Conservation (phyloP, 2,329 filamentous ascomycete genomes). For the Colletotrichum camelliae region DNA sequence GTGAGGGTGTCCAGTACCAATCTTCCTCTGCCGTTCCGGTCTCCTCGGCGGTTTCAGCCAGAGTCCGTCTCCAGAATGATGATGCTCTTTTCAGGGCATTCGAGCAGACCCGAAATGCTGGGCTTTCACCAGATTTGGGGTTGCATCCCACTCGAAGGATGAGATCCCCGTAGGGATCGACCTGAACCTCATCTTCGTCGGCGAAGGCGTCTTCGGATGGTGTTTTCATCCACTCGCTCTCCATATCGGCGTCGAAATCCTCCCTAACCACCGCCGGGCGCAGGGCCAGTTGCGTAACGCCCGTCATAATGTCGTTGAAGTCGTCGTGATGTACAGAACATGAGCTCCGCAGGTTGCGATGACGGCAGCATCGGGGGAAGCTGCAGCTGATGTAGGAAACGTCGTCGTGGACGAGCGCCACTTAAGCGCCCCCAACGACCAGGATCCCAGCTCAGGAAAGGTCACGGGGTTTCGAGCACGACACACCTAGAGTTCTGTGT, state of each 20-base stretch:
- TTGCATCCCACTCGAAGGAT: not conserved
- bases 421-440: not conserved
- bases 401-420: not conserved
- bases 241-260: constrained; percentile 6
- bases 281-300: not conserved
- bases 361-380: not conserved
- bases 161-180: constrained; percentile 6
- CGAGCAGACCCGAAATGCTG: constrained; percentile 4
- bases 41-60: not conserved
- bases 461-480: constrained; percentile 2
- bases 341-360: not conserved
- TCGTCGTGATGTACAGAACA: not conserved
- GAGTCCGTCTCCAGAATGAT: constrained; percentile 7
- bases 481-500: constrained; percentile 8
- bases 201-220: not conserved
- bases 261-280: not conserved
- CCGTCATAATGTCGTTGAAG: not conserved
- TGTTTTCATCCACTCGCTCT: constrained; percentile 6
- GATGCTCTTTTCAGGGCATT: constrained; percentile 7
- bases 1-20: not conserved
- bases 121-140: not conserved
- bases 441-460: not conserved
- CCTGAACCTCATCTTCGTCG: not conserved
- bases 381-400: not conserved
- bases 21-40: not conserved